Conservation (phyloP, 352 stramenopile species). For the Phytophthora sp. region DNA sequence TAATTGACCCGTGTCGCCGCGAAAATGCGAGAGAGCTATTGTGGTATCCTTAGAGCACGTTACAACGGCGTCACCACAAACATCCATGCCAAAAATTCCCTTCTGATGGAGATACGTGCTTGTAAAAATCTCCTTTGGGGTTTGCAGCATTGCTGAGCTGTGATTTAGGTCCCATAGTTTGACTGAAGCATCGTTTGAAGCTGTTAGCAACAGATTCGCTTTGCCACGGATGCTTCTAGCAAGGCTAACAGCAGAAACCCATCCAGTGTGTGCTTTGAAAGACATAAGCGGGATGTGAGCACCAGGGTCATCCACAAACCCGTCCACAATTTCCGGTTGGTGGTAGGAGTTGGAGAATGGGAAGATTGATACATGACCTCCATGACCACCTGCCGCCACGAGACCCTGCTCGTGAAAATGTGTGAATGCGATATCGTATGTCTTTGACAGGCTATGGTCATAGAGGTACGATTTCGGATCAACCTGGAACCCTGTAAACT, state of each 20-base stretch:
- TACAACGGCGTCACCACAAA: slow-evolving; percentile 33
- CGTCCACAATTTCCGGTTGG: slow-evolving; percentile 10
- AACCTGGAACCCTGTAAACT: slow-evolving; percentile 31
- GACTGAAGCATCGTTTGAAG: slow-evolving; percentile 53
- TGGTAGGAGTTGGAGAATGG: slow-evolving; percentile 7
- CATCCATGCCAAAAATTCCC: slow-evolving; percentile 60
- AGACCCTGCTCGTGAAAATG: slow-evolving; percentile 44
- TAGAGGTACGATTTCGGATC: slow-evolving; percentile 18
- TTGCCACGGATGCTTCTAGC: slow-evolving; percentile 27
- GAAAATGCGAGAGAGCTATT: slow-evolving; percentile 42
- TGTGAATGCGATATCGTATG: slow-evolving; percentile 57
- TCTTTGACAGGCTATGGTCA: slow-evolving; percentile 46
- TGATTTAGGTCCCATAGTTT: slow-evolving; percentile 68
- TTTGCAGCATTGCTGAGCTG: slow-evolving; percentile 19
- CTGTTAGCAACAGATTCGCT: slow-evolving; percentile 49
- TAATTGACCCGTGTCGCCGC: slow-evolving; percentile 14
- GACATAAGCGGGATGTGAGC: slow-evolving; percentile 47
- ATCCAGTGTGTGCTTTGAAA: slow-evolving; percentile 59
- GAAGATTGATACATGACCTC: slow-evolving; percentile 60
- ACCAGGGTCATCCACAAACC: slow-evolving; percentile 11
- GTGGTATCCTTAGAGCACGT: slow-evolving; percentile 64
- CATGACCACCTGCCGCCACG: slow-evolving; percentile 46
- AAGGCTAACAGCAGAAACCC: slow-evolving; percentile 57
- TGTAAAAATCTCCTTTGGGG: slow-evolving; percentile 34
- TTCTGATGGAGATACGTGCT: slow-evolving; percentile 41